A percentile compares a stretch with the other conserved stretches of the same genome.
These are phyloP conservation scores for Domatiomyces globalis DNA, from an alignment of 2,329 filamentous ascomycete species.

Conservation along the genomic window DNA sequence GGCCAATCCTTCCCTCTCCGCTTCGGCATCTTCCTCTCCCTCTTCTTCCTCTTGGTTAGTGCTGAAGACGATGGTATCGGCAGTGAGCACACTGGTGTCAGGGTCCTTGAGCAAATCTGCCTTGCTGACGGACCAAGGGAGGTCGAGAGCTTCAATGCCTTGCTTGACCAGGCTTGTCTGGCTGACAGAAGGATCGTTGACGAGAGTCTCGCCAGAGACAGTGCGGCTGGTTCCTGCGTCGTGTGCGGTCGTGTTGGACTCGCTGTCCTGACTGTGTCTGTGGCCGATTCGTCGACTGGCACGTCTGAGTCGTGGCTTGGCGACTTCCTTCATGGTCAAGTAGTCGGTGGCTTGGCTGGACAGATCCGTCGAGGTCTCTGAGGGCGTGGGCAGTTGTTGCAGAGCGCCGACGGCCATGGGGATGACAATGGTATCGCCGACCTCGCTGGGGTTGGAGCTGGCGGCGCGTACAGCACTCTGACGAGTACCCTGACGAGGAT, in stretches of 20 bases:
- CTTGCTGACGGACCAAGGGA: conserved; percentile 19
- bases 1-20: conserved; percentile 21
- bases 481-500: too few relatives aligned
- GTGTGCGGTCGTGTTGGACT: conserved; percentile 19
- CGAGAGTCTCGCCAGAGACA: conserved; percentile 25
- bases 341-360: conserved; percentile 14
- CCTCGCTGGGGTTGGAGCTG: conserved; percentile 9
- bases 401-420: neutral
- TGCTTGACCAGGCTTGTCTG: conserved; percentile 26
- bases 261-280: conserved; percentile 10
- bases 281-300: conserved; percentile 7
- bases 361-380: conserved; percentile 19
- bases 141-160: conserved; percentile 29
- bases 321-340: conserved; percentile 11
- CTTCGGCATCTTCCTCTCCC: conserved; percentile 17
- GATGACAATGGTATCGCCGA: conserved; percentile 14
- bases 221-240: conserved; percentile 17
- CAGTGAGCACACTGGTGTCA: neutral
- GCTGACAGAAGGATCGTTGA: conserved; percentile 28
- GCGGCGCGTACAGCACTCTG: conserved; percentile 18
- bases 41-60: conserved; percentile 9
- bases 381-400: conserved; percentile 19
- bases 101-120: conserved; percentile 1
- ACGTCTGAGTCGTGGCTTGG: conserved; percentile 15
- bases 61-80: neutral